phyloP scores from a whole-genome alignment of 2,329 filamentous ascomycete species.

The Didymella arachidicola region DNA sequence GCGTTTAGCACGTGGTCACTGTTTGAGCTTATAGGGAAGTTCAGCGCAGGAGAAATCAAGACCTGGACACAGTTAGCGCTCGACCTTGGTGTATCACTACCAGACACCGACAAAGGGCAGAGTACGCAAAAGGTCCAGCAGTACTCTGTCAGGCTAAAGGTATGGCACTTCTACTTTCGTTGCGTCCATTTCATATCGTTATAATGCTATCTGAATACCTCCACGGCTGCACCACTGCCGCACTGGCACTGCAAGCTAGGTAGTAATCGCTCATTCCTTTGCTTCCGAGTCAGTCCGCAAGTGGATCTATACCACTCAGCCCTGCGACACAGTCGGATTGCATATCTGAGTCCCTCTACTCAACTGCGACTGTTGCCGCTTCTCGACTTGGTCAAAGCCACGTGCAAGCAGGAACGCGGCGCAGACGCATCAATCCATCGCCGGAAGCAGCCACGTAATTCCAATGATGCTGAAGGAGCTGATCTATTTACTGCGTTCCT shows the following conservation, averaged over 20 bases:
- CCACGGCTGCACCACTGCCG: background rate
- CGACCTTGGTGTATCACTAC: slow-evolving; percentile 86
- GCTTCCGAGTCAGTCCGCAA: background rate
- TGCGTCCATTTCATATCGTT: background rate
- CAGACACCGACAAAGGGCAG: slow-evolving; percentile 81
- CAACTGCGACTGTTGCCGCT: background rate
- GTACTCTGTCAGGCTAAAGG: slow-evolving; percentile 91
- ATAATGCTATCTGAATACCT: background rate
- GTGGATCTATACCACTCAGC: slow-evolving; percentile 1
- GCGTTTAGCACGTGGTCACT: slow-evolving; percentile 80
- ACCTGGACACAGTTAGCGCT: slow-evolving; percentile 91
- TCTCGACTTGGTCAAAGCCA: slow-evolving; percentile 3
- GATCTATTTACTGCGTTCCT: background rate
- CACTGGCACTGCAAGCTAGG: background rate
- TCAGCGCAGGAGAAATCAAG: slow-evolving; percentile 84
- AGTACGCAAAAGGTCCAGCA: slow-evolving; percentile 94
- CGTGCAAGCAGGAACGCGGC: slow-evolving; percentile 2
- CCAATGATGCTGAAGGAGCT: background rate
- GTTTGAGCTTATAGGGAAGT: slow-evolving; percentile 78
- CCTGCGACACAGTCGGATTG: background rate
- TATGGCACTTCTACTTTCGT: slow-evolving; percentile 48
- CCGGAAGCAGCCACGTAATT: background rate
- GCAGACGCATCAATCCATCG: background rate
- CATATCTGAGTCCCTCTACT: background rate
- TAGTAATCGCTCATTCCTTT: background rate